phyloP scores from a whole-genome alignment of 441 rosid genomes.

The Gossypium davidsonii region DNA sequence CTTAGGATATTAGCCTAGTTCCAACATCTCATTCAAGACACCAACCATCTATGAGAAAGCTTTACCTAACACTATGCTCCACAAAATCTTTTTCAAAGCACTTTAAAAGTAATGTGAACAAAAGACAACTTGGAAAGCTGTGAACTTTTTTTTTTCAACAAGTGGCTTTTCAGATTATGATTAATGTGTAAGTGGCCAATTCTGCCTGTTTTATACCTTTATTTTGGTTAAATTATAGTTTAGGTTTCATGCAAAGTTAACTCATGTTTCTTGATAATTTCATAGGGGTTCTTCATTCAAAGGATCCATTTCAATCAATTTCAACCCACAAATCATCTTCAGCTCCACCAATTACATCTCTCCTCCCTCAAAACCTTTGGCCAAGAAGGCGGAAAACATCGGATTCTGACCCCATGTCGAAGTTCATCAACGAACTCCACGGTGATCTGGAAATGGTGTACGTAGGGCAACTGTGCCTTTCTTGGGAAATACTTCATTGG shows the following conservation, averaged over 20 bases:
- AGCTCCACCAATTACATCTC: conserved; percentile 30
- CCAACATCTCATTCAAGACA: conserved; percentile 3
- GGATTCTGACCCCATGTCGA: conserved; percentile 44
- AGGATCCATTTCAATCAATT: conserved; percentile 47
- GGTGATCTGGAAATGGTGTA: conserved; percentile 70
- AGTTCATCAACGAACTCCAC: conserved; percentile 51
- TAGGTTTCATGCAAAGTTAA: neutral
- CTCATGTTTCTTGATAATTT: conserved; percentile 15
- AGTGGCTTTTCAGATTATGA: conserved; percentile 2
- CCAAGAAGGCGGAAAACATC: conserved; percentile 42
- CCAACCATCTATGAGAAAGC: conserved; percentile 5
- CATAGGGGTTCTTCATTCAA: conserved; percentile 63
- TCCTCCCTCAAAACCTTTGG: conserved; percentile 42
- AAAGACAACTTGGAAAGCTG: neutral
- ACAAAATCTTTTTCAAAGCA: neutral
- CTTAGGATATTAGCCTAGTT: neutral
- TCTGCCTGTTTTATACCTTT: neutral
- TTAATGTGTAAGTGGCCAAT: conserved; percentile 10
- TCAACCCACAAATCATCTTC: conserved; percentile 31
- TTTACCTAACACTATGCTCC: conserved; percentile 11
- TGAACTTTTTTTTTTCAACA: neutral
- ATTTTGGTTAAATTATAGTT: conserved; percentile 10
- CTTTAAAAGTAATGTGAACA: neutral
- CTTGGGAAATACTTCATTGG: conserved; percentile 96
- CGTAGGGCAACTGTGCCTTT: conserved; percentile 87